These are phyloP conservation scores for Solanum arcanum DNA, from an alignment of 257 asterid genomes.

Conservation along the genomic window DNA sequence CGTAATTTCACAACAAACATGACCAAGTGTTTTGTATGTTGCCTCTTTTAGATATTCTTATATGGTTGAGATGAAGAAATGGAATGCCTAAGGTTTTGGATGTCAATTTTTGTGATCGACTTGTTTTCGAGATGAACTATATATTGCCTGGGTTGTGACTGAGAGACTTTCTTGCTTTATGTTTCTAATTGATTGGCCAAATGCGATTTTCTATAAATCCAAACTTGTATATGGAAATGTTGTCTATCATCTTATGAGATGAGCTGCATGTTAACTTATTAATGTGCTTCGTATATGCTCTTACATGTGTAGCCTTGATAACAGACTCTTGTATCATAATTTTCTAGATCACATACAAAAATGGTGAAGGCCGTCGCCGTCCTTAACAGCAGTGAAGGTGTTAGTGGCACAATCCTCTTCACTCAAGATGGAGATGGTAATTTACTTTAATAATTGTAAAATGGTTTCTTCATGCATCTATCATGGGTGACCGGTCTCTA, in stretches of 20 bases:
- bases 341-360: slow-evolving; percentile 52
- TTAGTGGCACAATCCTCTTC: slow-evolving; percentile 65
- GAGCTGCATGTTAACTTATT: neutral
- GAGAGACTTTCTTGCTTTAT: neutral
- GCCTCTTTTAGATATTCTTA: too few relatives aligned
- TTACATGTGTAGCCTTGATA: neutral
- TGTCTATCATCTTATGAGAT: neutral
- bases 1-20: neutral
- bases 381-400: slow-evolving; percentile 87
- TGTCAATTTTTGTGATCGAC: neutral
- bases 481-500: neutral
- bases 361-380: slow-evolving; percentile 97
- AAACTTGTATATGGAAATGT: neutral
- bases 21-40: neutral
- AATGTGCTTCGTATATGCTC: neutral
- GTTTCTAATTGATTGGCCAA: neutral
- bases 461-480: neutral
- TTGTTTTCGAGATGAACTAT: neutral
- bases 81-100: neutral
- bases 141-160: neutral
- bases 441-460: neutral
- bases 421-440: slow-evolving; percentile 85
- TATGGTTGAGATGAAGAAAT: neutral
- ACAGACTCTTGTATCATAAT: neutral
- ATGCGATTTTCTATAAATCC: neutral